Conservation (phyloP, 495 filamentous ascomycete species). For the Bacidia gigantensis region DNA sequence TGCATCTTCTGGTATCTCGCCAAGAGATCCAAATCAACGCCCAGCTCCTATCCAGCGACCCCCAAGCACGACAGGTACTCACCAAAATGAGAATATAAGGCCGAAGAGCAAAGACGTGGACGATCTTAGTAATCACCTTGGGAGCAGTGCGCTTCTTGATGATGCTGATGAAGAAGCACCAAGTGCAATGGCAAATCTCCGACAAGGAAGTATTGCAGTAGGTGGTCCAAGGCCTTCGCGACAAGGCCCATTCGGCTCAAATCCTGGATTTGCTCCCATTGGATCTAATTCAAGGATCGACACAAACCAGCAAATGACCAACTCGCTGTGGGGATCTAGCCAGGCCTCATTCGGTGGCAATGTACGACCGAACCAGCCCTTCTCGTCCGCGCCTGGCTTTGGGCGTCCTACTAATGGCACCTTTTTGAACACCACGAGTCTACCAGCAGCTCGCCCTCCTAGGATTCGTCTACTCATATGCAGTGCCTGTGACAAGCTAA, state of each 20-base stretch:
- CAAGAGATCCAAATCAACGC: slow-evolving; percentile 53
- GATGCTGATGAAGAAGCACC: slow-evolving; percentile 48
- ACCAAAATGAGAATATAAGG: slow-evolving; percentile 29
- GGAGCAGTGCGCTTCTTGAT: slow-evolving; percentile 84
- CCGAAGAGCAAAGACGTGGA: slow-evolving; percentile 42
- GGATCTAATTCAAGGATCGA: slow-evolving; percentile 27
- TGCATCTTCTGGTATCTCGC: slow-evolving; percentile 30
- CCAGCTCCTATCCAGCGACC: slow-evolving; percentile 84
- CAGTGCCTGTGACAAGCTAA: slow-evolving; percentile 45
- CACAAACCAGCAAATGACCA: slow-evolving; percentile 10
- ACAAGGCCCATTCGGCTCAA: slow-evolving; percentile 30
- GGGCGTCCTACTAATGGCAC: slow-evolving; percentile 35
- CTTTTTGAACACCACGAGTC: slow-evolving; percentile 23
- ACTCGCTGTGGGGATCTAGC: slow-evolving; percentile 25
- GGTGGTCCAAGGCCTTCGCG: slow-evolving; percentile 11
- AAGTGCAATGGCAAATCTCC: slow-evolving; percentile 26
- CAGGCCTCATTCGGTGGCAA: slow-evolving; percentile 32
- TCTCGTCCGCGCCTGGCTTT: slow-evolving; percentile 20
- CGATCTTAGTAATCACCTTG: slow-evolving; percentile 69
- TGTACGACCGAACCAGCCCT: background rate
- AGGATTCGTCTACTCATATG: slow-evolving; percentile 45
- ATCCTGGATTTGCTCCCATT: slow-evolving; percentile 36
- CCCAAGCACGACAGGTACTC: slow-evolving; percentile 54
- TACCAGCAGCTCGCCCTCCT: slow-evolving; percentile 38
- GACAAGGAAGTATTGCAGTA: slow-evolving; percentile 17